Conservation (phyloP, 164 flowering plant species). For the Hamamelis virginiana region DNA sequence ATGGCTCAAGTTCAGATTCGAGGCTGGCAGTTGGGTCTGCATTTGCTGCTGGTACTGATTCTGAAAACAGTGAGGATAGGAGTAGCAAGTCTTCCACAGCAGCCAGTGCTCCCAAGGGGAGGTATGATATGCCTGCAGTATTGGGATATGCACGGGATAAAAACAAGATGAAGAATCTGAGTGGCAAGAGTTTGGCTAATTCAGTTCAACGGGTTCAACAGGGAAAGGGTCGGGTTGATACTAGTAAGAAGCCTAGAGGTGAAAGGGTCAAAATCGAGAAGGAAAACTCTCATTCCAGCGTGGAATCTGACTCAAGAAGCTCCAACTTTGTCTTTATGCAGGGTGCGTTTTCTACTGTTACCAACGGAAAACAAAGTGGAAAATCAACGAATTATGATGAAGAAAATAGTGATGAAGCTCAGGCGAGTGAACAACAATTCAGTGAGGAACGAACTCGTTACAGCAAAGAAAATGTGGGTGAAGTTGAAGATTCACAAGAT, state of each 20-base stretch:
- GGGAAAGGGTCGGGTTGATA: constrained; percentile 37
- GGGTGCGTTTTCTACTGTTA: constrained; percentile 30
- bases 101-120: constrained; percentile 60
- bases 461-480: constrained; percentile 40
- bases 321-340: constrained; percentile 50
- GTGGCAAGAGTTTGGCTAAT: constrained; percentile 35
- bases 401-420: constrained; percentile 46
- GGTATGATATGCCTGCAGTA: constrained; percentile 23
- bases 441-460: constrained; percentile 37
- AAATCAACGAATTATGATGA: constrained; percentile 38
- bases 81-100: constrained; percentile 84
- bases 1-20: constrained; percentile 33
- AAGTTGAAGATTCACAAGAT: constrained; percentile 42
- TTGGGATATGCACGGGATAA: constrained; percentile 38
- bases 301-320: constrained; percentile 83
- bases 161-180: constrained; percentile 35
- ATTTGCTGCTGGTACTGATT: constrained; percentile 43
- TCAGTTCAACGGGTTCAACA: constrained; percentile 34
- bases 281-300: constrained; percentile 70
- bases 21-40: constrained; percentile 36
- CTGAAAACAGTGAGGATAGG: constrained; percentile 69
- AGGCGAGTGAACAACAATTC: constrained; percentile 30
- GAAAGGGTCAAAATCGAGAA: constrained; percentile 50
- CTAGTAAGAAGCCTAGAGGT: constrained; percentile 66
- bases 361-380: constrained; percentile 43